phyloP scores from a whole-genome alignment of 768 basidiomycete species.

The Sporobolomyces roseus region DNA sequence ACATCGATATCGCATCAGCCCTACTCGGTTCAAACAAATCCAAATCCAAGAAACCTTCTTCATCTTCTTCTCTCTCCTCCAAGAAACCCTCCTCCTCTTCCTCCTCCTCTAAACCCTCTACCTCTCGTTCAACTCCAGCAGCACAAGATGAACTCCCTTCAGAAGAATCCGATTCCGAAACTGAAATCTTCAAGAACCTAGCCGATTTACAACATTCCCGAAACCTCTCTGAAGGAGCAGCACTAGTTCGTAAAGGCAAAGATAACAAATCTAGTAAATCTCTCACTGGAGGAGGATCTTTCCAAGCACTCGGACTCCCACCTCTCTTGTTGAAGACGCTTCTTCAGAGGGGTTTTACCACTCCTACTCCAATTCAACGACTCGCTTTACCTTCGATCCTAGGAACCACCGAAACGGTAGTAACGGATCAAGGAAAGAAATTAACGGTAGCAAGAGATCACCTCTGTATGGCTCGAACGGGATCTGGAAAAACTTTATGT shows the following conservation, averaged over 20 bases:
- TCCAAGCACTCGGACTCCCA: conserved; percentile 90
- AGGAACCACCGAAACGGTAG: conserved; percentile 81
- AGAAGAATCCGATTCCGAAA: conserved; percentile 22
- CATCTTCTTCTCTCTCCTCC: not conserved
- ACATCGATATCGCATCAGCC: conserved; percentile 38
- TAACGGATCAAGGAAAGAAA: conserved; percentile 55
- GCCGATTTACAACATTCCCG: conserved; percentile 47
- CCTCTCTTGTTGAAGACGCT: conserved; percentile 78
- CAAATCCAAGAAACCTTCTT: not conserved
- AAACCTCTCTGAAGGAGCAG: conserved; percentile 69
- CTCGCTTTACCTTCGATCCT: conserved; percentile 80
- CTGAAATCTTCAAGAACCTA: conserved; percentile 31
- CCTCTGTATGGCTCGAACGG: conserved; percentile 81
- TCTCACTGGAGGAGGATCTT: conserved; percentile 86
- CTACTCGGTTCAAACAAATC: conserved; percentile 1
- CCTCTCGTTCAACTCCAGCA: no score
- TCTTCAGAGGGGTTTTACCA: conserved; percentile 85
- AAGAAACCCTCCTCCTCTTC: not conserved
- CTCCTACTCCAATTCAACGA: conserved; percentile 94
- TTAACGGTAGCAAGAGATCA: conserved; percentile 39
- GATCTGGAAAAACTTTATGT: conserved; percentile 94
- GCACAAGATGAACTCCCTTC: no score
- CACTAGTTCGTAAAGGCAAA: conserved; percentile 65
- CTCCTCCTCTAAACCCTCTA: not conserved
- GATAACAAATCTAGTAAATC: conserved; percentile 63